Evolutionary conservation across 768 basidiomycete species (phyloP), one percentile per base, ranked within the genome.

Genomic region (Kondoa subrosea): DNA sequence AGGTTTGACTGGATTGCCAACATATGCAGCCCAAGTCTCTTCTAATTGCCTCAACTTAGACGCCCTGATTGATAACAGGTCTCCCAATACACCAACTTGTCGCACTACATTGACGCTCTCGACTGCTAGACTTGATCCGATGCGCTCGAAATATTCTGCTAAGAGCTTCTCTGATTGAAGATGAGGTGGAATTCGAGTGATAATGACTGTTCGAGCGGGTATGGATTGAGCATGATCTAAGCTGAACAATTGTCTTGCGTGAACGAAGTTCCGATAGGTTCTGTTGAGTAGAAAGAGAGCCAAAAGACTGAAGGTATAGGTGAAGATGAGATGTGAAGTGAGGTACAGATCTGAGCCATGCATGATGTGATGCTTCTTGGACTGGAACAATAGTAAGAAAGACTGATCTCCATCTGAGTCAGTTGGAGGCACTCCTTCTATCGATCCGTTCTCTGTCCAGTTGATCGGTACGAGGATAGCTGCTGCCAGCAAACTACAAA

Each of bases 161-260:
- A 97, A 80, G 0, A 88, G 82, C 12, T 86, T 83, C 75, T 96
- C 93, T 8, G 86, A 85, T 72, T 85, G 85, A 1, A 97, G 81
- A 71, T 92, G 87, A n/a, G 78, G 78, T 0, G 95, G 95, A 1
- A 97, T 81, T 63, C 84, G 82, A 21, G 87, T 86, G 56, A 95
- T 83, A 78, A 97, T 83, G 31, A 96, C 87, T 0, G 95, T 96
- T 27, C 93, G 85, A 0, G 91, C 90, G 0, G 92, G 86, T 57
- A 96, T 88, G 14, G 90, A 92, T 74, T 95, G 91, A 15, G 92
- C 91, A 21, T 95, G 84, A 76, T 96, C 91, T 34, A 99, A 81
- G 0, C 89, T 89, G 78, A 92, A 97, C 14, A 95, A 82, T 75
- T 97, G 95, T 1, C 95, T 85, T 21, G 69, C 61, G 21, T 66